Percentiles rank a stretch among this genome's conserved stretches.
phyloP scores from a whole-genome alignment of 768 basidiomycete species.

The Mycena galopus region DNA sequence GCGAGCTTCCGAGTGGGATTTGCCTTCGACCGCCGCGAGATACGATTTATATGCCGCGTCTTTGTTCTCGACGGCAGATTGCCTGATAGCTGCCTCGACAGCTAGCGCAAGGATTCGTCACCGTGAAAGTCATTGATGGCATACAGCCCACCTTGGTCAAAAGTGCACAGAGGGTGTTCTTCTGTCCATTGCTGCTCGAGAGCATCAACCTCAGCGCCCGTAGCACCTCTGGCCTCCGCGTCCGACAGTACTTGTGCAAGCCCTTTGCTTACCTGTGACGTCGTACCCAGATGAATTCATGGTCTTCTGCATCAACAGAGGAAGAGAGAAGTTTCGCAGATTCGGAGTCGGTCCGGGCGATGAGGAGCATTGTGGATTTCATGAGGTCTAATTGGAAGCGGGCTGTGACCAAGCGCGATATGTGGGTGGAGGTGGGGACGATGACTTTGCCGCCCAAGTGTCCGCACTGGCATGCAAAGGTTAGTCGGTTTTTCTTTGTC shows the following conservation, averaged over 20 bases:
- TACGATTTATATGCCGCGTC: constrained; percentile 70
- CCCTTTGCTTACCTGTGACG: constrained; percentile 57
- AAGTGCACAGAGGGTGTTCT: constrained; percentile 79
- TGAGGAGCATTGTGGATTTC: constrained; percentile 88
- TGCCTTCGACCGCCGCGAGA: constrained; percentile 66
- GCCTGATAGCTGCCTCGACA: constrained; percentile 68
- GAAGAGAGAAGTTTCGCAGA: constrained; percentile 87
- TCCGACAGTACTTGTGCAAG: constrained; percentile 79
- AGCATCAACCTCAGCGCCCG: constrained; percentile 76
- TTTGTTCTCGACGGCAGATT: constrained; percentile 66
- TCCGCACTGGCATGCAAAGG: constrained; percentile 66
- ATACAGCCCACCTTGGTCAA: constrained; percentile 74
- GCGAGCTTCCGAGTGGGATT: constrained; percentile 81
- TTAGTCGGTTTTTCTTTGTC: not conserved
- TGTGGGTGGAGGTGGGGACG: constrained; percentile 89
- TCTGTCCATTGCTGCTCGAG: constrained; percentile 85
- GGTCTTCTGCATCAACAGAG: constrained; percentile 86
- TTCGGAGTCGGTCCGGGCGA: constrained; percentile 94
- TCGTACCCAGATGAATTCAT: constrained; percentile 82
- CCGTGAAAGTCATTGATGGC: too few species aligned
- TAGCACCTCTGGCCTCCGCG: constrained; percentile 73
- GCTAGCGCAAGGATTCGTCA: constrained; percentile 52
- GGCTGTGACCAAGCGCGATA: constrained; percentile 85
- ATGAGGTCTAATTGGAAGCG: constrained; percentile 94
- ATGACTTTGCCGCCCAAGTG: constrained; percentile 94